Base-by-base conservation (phyloP, 2,329 filamentous ascomycete species). In the Claviceps paspali region DNA sequence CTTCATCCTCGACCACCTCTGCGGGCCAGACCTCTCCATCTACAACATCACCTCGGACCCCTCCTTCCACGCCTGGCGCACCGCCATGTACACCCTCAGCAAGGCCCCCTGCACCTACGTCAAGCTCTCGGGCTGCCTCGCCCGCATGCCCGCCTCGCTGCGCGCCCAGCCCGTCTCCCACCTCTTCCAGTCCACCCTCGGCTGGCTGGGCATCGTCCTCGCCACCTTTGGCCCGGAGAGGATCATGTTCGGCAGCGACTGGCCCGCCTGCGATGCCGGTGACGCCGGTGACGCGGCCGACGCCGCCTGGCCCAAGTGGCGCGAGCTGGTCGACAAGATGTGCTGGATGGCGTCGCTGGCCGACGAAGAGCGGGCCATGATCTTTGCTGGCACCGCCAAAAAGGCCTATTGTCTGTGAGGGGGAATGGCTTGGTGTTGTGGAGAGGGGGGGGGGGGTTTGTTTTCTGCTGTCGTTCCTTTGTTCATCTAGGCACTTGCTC, bases 221-320 rank as follows among this genome's bases (percentile, higher is more conserved):
- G 70, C 76, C 21, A 70, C 70, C 1, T 95, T 94, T 51, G 77
- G 81, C 2, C 61, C 80, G 0, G 53, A 64, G 17, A 69, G 84
- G 44, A 69, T 91, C 52, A 86, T 96, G 79, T 95, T 91, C 57
- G 87, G 80, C 18, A 87, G 81, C 45, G 86, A 95, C 57, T 96
- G 88, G 88, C 87, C 88, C 2, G 79, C 95, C 1, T 93, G 85
- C 60, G n/a, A n/a, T n/a, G n/a, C n/a, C n/a, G n/a, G n/a, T n/a
- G n/a, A n/a, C n/a, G n/a, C n/a, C n/a, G n/a, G n/a, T n/a, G n/a
- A n/a, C n/a, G n/a, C n/a, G 1, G 65, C 65, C 29, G 62, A 68
- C 33, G 58, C 64, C 17, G 76, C 82, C 23, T 94, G 86, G 85
- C 60, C 62, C 26, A 72, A 79, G 48, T 95, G 87, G 87, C 72